Evolutionary conservation across 2,329 filamentous ascomycete genomes (phyloP), one percentile per base, ranked within the genome.

Genomic region (Chaetothyriales sp.): DNA sequence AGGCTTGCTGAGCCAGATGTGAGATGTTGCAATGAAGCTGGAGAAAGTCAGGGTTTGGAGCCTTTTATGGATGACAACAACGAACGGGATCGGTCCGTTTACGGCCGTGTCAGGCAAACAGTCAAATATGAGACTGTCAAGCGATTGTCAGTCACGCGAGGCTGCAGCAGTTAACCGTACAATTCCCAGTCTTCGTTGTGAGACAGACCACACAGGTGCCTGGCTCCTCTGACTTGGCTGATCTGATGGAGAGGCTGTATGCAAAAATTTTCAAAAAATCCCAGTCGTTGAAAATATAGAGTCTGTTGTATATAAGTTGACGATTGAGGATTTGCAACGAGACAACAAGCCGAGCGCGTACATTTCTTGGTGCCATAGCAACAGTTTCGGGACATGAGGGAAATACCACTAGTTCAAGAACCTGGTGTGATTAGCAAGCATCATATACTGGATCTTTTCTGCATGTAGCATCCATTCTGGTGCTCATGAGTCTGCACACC

Each of bases 391-490:
- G 43, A 49, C 32, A 51, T 50, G 12, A 54, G 56, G 50, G 54
- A 58, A 43, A n/a, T n/a, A n/a, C n/a, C 56, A 58, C 46, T 42
- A 49, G 19, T 51, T 54, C 18, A 52, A 58, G 46, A 47, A 50
- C 18, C 45, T 58, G 49, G 52, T 56, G 51, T 44, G 47, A n/a
- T 44, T 54, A 46, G 56, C 51, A 18, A 56, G 56, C 48, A 51
- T 49, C 18, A 53, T 58, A 44, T 56, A 54, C 43, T 55, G 56
- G 56, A 48, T 58, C 36, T 32, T 58, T 42, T 58, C 56, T 47
- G 54, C 56, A 43, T 49, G 51, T 52, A 7, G 44, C 54, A 19
- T 53, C 54, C 18, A 58, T 58, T 15, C 49, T 58, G 49, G 54
- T 58, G 25, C 45, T 58, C 26, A 53, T 55, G 51, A 54, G 53